Evolutionary conservation across 2,329 filamentous ascomycete genomes (phyloP), one percentile per base, ranked within the genome.

Genomic region (Lecanoromycetidae sp.): DNA sequence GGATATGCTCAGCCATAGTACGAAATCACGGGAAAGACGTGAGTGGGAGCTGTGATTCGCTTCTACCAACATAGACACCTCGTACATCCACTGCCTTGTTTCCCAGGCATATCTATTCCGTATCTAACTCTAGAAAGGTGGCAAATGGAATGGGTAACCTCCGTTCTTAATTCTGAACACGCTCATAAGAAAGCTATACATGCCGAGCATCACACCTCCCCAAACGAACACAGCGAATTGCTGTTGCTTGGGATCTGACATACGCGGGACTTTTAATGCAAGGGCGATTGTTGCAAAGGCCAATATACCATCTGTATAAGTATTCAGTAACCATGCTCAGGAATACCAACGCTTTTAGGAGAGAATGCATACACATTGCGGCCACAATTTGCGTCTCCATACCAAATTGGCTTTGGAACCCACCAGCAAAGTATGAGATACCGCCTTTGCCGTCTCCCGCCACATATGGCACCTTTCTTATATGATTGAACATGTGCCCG

Each of bases 401-500:
- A 12, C 91, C 91, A 59, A 82, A 87, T 63, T 98, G 91, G 63
- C 80, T 94, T 64, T 90, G 87, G 67, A 98, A 98, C 1, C 91
- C 90, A 32, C 75, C 75, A 3, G 90, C 86, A 65, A 98, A 91
- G 65, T 96, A 96, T 60, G 69, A 84, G 52, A 98, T 77, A 4
- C 87, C 87, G 15, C 91, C 91, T 46, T 76, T 79, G 30, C 87
- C 86, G 61, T 96, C 80, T 34, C 83, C 84, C 34, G 80, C 74
- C 26, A 96, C 87, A 58, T 98, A 98, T 2, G 91, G 91, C 2
- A 93, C 86, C 64, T 91, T 90, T 57, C 93, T 79, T 61, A 98
- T 98, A 61, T 95, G 88, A 66, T 96, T 98, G 75, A 93, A 98
- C 93, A 98, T 98, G 67, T 96, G 88, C 32, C 91, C 93, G 57